Base-by-base conservation (phyloP, 2,329 filamentous ascomycete species). In the Arthrobotrys sinensis region DNA sequence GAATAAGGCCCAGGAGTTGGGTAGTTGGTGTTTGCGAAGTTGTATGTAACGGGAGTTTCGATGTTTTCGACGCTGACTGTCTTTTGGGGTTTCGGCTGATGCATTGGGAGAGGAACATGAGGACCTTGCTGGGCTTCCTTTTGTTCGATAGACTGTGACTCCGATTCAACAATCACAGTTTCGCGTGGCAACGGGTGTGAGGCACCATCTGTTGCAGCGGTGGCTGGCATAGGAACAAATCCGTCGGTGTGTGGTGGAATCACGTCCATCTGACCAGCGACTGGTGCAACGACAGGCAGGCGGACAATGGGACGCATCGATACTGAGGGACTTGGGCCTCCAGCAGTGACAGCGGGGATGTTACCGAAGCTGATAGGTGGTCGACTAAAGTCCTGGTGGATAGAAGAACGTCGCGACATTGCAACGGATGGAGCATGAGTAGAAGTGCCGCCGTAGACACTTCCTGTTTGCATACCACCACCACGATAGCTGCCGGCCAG, bases 11-110 rank as follows among this genome's bases (percentile, higher is more conserved):
- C 80, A 45, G 75, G 75, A 40, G 75, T 78, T 28, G 80, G 80
- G 36, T 79, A 80, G 87, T 82, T 91, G 89, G 80, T 89, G 87
- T 82, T 89, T 89, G 12, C 89, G 88, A 80, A 86, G 64, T 84
- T 84, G 73, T 85, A 83, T 81, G 85, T 87, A 4, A 89, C 90
- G 3, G 94, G 93, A 6, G 92, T 92, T 84, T 98, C 96, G 81
- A 98, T 97, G 82, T 93, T 94, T 72, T 93, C 93, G 75, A 98
- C 90, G 8, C 94, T 97, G 36, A 98, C 93, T 4, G 94, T 88
- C 87, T 98, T 98, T 84, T 98, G 94, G 7, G 96, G 95, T 65
- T 93, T 91, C 72, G 96, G 96, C 83, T 98, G 96, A 83, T 98
- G 93, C 90, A 98, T 97, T 0, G 93, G 81, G 24, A 82, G 45